Conservation (phyloP, 805 yeast genomes). For the Teunomyces cretensis region DNA sequence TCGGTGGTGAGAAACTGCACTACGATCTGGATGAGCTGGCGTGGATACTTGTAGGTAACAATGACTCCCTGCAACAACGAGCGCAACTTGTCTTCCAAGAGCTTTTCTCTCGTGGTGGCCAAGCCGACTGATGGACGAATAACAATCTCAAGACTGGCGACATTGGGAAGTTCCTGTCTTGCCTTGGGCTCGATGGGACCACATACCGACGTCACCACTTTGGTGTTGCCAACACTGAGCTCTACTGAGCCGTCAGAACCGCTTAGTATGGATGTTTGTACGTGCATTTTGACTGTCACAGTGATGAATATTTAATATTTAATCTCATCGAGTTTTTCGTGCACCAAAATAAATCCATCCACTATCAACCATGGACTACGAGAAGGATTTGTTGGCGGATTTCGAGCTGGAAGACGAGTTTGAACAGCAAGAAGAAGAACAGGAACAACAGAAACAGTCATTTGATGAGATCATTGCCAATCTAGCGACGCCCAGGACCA, state of each 20-base stretch:
- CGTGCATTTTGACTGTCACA: conserved; percentile 16
- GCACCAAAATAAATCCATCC: background rate
- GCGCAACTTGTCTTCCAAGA: conserved; percentile 69
- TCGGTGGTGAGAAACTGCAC: conserved; percentile 40
- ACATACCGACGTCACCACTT: conserved; percentile 71
- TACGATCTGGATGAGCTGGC: conserved; percentile 55
- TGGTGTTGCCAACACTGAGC: conserved; percentile 49
- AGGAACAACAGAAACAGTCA: conserved; percentile 5
- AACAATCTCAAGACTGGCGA: conserved; percentile 72
- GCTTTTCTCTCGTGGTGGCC: conserved; percentile 71
- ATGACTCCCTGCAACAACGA: conserved; percentile 61
- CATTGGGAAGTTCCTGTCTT: conserved; percentile 81
- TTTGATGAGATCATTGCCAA: background rate
- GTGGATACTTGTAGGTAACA: conserved; percentile 65
- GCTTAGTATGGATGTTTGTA: conserved; percentile 35
- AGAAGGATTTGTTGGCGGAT: conserved; percentile 43
- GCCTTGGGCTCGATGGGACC: conserved; percentile 89
- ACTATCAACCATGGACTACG: conserved; percentile 27
- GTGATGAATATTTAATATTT: background rate
- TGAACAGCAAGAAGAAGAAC: conserved; percentile 8
- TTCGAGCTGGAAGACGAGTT: conserved; percentile 32
- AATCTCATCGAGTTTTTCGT: conserved; percentile 6
- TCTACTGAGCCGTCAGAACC: conserved; percentile 83
- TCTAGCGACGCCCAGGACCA: background rate
- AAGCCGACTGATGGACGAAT: conserved; percentile 79